Base-by-base conservation (phyloP, 176 grass and related monocot species). In the Avena sativa region DNA sequence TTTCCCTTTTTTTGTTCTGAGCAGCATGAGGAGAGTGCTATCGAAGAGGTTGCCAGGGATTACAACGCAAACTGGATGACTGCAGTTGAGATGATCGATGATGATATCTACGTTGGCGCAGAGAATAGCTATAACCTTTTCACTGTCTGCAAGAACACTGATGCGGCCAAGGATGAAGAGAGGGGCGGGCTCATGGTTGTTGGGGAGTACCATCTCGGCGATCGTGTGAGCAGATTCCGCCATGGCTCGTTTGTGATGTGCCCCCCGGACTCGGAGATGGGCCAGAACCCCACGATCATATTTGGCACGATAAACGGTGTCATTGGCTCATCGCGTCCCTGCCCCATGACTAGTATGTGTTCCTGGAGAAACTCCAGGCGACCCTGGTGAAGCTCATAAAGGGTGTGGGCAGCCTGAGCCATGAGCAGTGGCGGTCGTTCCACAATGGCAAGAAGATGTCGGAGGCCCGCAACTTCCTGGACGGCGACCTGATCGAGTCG, bases 41-140 rank as follows among this genome's bases (percentile, higher is more conserved):
- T 98, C 5, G 93, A 98, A 84, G 92, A 96, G 90, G 79, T 89
- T 15, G 92, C 96, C 9, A 82, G 96, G 19, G 96, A 98, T 82
- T 98, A 96, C 53, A 98, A 91, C 34, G 90, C 96, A 40, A 98
- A 94, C 86, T 98, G 96, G 96, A 98, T 96, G 92, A 92, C 87
- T 82, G 92, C 96, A 61, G 90, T 98, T 81, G 93, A 98, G 94
- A 92, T 98, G 89, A 85, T 98, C 76, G 88, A 98, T 51, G 96
- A 98, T 59, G 93, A 98, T 20, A 83, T 94, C 46, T 98, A 94
- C 65, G n/a, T 98, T 6, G 96, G 96, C n/a, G 92, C 93, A 0
- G 96, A 98, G 75, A 98, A 98, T 79, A 87, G 92, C 79, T 94
- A 91, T 46, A 98, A 98, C 80, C 89, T 98, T 3, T 92, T 96